Evolutionary conservation across 108 stramenopile genomes (phyloP).

Genomic region (Pseudonitzschia multistriata): DNA sequence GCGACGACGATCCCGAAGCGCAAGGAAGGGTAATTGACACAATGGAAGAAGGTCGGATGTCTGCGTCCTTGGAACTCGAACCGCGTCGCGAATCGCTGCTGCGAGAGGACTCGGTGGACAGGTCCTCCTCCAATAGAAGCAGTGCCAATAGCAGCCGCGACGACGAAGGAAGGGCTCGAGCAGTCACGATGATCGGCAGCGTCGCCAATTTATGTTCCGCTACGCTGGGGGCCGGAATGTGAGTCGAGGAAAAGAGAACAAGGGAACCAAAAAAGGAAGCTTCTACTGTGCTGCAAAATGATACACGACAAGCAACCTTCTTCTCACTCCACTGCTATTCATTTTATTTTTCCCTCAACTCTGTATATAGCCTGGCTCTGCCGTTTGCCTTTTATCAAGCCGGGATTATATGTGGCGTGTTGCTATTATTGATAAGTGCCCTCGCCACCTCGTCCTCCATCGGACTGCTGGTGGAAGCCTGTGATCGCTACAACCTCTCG

Average conservation of each 20-base stretch:
- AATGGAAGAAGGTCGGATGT: background rate
- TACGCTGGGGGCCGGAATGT: constrained; percentile 76
- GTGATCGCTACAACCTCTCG: constrained; percentile 23
- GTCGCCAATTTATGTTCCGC: constrained; percentile 77
- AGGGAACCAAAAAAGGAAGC: too few relatives aligned
- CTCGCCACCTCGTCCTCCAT: constrained; percentile 55
- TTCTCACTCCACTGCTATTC: background rate
- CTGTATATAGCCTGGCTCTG: constrained; percentile 37
- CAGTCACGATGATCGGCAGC: constrained; percentile 32
- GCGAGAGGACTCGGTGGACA: constrained; percentile 2
- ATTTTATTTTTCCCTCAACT: background rate
- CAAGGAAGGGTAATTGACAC: too few relatives aligned
- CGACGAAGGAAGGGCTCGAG: background rate
- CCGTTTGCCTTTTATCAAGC: constrained; percentile 72
- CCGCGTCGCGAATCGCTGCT: background rate
- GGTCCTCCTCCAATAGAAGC: background rate
- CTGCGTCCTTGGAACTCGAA: background rate
- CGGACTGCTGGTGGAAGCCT: constrained; percentile 52
- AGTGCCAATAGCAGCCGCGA: background rate
- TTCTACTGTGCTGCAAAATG: too few relatives aligned
- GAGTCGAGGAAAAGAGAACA: background rate
- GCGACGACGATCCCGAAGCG: too few relatives aligned
- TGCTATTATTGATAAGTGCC: constrained; percentile 53
- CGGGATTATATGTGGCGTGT: constrained; percentile 48
- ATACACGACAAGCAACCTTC: background rate